Conservation (phyloP, 306 rosid species). For the Acacia melanoxylon region DNA sequence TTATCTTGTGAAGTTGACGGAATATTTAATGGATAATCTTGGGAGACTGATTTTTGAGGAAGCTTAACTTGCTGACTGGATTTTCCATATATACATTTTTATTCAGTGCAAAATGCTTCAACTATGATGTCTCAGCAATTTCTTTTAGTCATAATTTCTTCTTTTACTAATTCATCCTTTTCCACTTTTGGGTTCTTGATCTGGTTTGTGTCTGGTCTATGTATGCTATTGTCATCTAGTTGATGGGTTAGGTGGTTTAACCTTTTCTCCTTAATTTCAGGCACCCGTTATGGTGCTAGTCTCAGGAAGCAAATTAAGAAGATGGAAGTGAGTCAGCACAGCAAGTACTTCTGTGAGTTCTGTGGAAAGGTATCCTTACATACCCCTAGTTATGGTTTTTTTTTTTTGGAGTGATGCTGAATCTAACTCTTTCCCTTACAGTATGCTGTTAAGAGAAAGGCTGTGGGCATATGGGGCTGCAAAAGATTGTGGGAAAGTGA, state of each 20-base stretch:
- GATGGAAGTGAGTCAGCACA: conserved; percentile 90
- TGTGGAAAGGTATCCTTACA: conserved; percentile 67
- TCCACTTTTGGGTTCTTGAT: background rate
- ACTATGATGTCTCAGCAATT: background rate
- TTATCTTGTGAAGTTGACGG: background rate
- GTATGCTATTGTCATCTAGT: background rate
- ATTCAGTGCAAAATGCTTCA: background rate
- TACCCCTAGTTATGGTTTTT: background rate
- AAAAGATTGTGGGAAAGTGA: conserved; percentile 87
- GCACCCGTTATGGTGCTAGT: conserved; percentile 92
- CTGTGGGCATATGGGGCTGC: conserved; percentile 89
- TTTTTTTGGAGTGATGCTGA: background rate
- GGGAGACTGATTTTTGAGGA: background rate
- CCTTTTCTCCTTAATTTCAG: conserved; percentile 34
- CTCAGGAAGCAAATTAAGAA: conserved; percentile 84
- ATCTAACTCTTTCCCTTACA: conserved; percentile 4
- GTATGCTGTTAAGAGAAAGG: conserved; percentile 83
- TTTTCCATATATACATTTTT: background rate
- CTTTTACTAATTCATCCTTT: background rate
- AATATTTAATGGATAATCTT: background rate
- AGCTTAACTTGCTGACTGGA: background rate
- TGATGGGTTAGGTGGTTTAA: background rate
- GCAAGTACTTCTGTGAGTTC: conserved; percentile 75
- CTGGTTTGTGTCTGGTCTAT: background rate
- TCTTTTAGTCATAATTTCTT: background rate